phyloP scores from a whole-genome alignment of 2,329 filamentous ascomycete genomes.

The Pyrenophora teres region DNA sequence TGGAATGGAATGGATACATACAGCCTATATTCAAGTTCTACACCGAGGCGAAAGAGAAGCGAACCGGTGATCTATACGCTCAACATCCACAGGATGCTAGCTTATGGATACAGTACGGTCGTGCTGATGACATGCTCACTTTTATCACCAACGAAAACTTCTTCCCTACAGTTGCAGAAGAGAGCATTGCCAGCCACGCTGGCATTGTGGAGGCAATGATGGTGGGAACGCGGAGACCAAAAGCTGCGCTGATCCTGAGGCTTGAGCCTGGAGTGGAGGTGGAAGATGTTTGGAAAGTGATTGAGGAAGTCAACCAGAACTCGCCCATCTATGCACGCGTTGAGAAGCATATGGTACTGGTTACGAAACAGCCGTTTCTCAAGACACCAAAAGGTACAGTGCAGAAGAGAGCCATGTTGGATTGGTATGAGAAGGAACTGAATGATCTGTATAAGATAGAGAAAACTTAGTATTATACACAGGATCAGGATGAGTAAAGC shows the following conservation, averaged over 20 bases:
- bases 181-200: conserved; percentile 27
- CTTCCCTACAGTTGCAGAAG: conserved; percentile 27
- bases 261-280: conserved; percentile 35
- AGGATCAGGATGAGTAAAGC: no score
- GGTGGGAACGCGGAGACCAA: conserved; percentile 37
- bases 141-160: conserved; percentile 29
- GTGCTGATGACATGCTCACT: conserved; percentile 27
- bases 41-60: conserved; percentile 17
- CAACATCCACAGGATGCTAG: conserved; percentile 12
- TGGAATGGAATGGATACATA: conserved; percentile 8
- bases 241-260: conserved; percentile 36
- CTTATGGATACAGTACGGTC: conserved; percentile 25
- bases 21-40: conserved; percentile 29
- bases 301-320: conserved; percentile 52
- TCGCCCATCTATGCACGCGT: conserved; percentile 52
- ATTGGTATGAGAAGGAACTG: conserved; percentile 42
- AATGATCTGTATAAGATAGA: conserved; percentile 10
- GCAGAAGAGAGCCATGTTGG: conserved; percentile 49
- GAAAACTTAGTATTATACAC: no score
- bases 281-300: conserved; percentile 52
- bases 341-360: conserved; percentile 49
- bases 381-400: conserved; percentile 55
- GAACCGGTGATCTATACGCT: conserved; percentile 23
- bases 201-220: conserved; percentile 39
- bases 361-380: conserved; percentile 53